Conservation (phyloP, 1,284 basidiomycete species). For the Thelephora terrestris region DNA sequence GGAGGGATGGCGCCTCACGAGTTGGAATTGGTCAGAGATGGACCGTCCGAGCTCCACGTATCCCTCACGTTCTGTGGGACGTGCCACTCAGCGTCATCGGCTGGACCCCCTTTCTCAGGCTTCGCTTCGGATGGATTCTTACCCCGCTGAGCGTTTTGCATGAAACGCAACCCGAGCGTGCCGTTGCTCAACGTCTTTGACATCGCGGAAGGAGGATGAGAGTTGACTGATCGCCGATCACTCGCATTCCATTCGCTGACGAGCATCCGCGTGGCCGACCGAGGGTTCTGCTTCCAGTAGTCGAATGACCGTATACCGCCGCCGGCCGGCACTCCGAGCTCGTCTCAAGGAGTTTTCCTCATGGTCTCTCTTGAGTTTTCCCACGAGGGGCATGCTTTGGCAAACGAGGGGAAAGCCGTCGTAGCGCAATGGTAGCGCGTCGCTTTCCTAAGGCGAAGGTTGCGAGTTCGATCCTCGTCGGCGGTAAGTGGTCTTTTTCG, state of each 20-base stretch:
- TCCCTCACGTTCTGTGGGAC: conserved; percentile 44
- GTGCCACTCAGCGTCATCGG: conserved; percentile 64
- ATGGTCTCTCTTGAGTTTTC: no score
- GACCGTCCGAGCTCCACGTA: conserved; percentile 36
- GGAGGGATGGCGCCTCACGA: conserved; percentile 19
- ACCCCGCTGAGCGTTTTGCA: conserved; percentile 60
- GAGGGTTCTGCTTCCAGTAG: background rate
- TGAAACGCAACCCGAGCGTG: conserved; percentile 61
- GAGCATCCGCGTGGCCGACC: background rate
- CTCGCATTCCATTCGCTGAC: background rate
- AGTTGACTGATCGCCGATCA: background rate
- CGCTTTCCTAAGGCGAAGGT: conserved; percentile 15
- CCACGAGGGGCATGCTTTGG: no score
- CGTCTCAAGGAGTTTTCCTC: no score
- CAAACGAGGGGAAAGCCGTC: conserved; percentile 1
- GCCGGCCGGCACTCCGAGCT: no score
- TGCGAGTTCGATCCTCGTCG: conserved; percentile 15
- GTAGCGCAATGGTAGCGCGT: conserved; percentile 16
- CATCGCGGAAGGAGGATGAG: conserved; percentile 22
- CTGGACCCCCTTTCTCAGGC: conserved; percentile 44
- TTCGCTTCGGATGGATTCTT: conserved; percentile 42
- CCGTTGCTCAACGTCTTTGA: conserved; percentile 54
- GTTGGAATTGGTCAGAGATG: conserved; percentile 16
- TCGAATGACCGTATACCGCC: background rate
- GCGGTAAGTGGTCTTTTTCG: conserved; percentile 5